Conservation (phyloP, 768 basidiomycete genomes). For the Piloderma croceum region DNA sequence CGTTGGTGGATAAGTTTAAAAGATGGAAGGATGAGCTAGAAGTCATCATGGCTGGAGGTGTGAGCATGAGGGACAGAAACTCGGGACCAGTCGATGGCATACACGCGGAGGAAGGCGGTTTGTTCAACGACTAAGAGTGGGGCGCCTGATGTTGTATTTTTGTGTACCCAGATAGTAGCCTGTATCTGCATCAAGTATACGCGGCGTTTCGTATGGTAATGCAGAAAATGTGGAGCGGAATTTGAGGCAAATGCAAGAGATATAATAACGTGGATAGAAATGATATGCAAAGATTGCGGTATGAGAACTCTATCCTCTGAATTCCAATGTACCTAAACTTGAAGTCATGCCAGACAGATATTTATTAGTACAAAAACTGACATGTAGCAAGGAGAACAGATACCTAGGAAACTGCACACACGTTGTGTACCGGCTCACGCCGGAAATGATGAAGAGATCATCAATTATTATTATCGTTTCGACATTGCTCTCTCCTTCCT, state of each 20-base stretch:
- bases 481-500: no score
- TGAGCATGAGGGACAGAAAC: slow-evolving; percentile 1
- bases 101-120: slow-evolving; percentile 17
- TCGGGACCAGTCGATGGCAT: slow-evolving; percentile 1
- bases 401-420: background rate
- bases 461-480: no score
- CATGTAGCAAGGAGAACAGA: background rate
- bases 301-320: no score
- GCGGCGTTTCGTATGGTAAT: slow-evolving; percentile 7
- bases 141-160: background rate
- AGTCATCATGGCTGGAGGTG: slow-evolving; percentile 22
- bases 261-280: background rate
- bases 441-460: no score
- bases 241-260: background rate
- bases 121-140: slow-evolving; percentile 22
- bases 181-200: background rate
- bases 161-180: no score
- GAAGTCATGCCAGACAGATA: background rate
- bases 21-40: slow-evolving; percentile 39
- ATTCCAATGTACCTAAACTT: no score
- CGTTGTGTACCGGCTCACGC: background rate
- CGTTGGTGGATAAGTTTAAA: slow-evolving; percentile 34
- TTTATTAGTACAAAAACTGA: background rate
- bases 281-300: background rate
- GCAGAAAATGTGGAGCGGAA: background rate